Percentiles rank a stretch among this genome's conserved stretches.
Evolutionary conservation across 306 rosid species (phyloP).

Genomic region (Vachellia collinsii): DNA sequence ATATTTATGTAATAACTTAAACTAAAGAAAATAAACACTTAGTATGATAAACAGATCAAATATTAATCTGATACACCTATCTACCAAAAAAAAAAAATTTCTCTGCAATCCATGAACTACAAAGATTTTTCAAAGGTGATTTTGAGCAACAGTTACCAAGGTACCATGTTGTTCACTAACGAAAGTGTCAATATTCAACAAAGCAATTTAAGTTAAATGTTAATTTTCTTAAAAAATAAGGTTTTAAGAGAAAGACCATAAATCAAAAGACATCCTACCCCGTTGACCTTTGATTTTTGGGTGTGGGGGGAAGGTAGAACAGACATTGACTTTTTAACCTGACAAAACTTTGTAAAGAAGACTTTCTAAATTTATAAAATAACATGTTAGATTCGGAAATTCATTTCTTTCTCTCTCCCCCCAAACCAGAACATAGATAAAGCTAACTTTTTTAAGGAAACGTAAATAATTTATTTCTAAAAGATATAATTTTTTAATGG

Average conservation of each 20-base stretch:
- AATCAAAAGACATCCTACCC: not conserved
- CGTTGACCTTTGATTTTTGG: not conserved
- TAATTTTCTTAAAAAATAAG: not conserved
- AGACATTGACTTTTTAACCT: not conserved
- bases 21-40: not conserved
- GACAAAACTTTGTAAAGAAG: not conserved
- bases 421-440: not conserved
- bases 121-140: not conserved
- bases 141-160: constrained; percentile 8
- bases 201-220: not conserved
- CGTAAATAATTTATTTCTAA: not conserved
- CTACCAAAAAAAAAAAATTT: not conserved
- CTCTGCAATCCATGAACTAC: not conserved
- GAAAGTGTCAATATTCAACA: not conserved
- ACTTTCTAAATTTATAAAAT: not conserved
- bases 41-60: too few species aligned
- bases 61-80: too few species aligned
- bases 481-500: not conserved
- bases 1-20: not conserved
- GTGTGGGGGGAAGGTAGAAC: not conserved
- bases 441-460: not conserved
- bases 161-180: not conserved
- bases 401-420: not conserved
- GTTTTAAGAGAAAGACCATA: not conserved
- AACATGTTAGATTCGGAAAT: not conserved